Percentiles rank a stretch among this genome's conserved stretches.
Conservation (phyloP, 805 yeast species). For the Myxozyma kluyveri region DNA sequence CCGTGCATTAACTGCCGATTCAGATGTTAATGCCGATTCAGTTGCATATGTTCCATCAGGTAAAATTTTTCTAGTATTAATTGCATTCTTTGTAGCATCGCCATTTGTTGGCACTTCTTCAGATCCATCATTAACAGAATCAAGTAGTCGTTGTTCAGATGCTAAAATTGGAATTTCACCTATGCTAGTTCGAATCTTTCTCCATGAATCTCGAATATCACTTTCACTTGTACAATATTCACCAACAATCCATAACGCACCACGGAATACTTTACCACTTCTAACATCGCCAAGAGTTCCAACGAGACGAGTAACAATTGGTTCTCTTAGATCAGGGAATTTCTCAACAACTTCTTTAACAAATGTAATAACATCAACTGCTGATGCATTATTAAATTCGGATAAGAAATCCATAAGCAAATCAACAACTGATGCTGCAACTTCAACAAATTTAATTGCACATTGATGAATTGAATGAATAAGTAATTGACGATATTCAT, state of each 20-base stretch:
- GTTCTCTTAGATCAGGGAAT: conserved; percentile 72
- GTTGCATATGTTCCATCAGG: conserved; percentile 99
- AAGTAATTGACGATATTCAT: conserved; percentile 83
- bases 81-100: conserved; percentile 35
- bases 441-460: conserved; percentile 84
- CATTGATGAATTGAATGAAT: conserved; percentile 85
- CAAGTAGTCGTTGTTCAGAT: conserved; percentile 54
- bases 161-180: conserved; percentile 91
- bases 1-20: conserved; percentile 36
- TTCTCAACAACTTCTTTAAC: conserved; percentile 92
- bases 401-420: conserved; percentile 80
- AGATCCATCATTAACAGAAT: conserved; percentile 41
- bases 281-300: conserved; percentile 61
- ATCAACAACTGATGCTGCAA: conserved; percentile 87
- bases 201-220: conserved; percentile 83
- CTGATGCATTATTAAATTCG: conserved; percentile 80
- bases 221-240: conserved; percentile 74
- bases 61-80: conserved; percentile 72
- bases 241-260: conserved; percentile 94
- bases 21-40: conserved; percentile 68
- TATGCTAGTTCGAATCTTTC: conserved; percentile 69
- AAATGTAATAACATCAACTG: conserved; percentile 85
- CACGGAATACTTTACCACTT: conserved; percentile 88
- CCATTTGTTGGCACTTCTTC: conserved; percentile 38
- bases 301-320: conserved; percentile 63